Conservation (phyloP, 305 asterid genomes). For the Stenogyne calaminthoides region DNA sequence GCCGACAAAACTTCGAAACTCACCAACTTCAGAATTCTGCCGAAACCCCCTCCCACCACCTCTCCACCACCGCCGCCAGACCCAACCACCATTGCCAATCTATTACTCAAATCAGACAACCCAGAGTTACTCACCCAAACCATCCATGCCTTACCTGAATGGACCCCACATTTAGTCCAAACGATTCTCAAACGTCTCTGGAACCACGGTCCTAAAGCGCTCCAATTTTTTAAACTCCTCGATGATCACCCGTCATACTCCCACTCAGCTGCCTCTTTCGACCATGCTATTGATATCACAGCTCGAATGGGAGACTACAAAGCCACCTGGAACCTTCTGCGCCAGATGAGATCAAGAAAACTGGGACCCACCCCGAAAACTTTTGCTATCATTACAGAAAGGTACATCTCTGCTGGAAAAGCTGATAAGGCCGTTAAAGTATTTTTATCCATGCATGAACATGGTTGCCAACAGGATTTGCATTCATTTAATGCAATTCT, state of each 20-base stretch:
- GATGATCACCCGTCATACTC: conserved; percentile 59
- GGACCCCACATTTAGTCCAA: conserved; percentile 70
- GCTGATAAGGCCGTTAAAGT: conserved; percentile 81
- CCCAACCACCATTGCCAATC: conserved; percentile 45
- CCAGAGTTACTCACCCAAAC: conserved; percentile 42
- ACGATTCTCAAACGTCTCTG: conserved; percentile 78
- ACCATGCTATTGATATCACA: conserved; percentile 77
- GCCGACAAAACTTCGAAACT: conserved; percentile 15
- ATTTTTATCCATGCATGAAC: conserved; percentile 81
- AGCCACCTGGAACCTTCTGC: conserved; percentile 64
- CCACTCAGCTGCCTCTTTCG: conserved; percentile 70
- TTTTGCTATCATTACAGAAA: conserved; percentile 73
- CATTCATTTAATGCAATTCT: conserved; percentile 73
- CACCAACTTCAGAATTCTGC: conserved; percentile 23
- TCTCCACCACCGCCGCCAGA: conserved; percentile 45
- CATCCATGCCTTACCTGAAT: conserved; percentile 41
- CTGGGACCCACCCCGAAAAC: conserved; percentile 82
- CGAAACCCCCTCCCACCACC: conserved; percentile 32
- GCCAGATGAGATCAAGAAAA: conserved; percentile 55
- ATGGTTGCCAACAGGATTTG: conserved; percentile 86
- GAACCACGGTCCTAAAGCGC: conserved; percentile 97
- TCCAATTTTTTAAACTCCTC: conserved; percentile 73
- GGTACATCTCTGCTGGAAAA: conserved; percentile 82
- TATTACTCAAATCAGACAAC: conserved; percentile 53
- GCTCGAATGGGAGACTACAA: conserved; percentile 82